These are phyloP conservation scores for Saccharomyces hybrid DNA, from an alignment of 1,139 yeast species.

Conservation along the genomic window DNA sequence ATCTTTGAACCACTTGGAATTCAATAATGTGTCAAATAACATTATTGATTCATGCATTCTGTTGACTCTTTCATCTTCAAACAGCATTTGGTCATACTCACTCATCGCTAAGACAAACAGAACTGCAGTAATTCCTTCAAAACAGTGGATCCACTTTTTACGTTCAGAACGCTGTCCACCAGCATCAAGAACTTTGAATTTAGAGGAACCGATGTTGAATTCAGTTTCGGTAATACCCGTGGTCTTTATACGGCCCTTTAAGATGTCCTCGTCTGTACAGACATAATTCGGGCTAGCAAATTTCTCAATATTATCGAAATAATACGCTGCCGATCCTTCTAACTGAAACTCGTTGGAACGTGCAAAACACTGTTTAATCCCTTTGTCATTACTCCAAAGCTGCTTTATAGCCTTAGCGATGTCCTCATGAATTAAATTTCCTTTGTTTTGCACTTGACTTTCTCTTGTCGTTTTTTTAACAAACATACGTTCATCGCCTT, in stretches of 20 bases:
- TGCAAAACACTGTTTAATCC: constrained; percentile 53
- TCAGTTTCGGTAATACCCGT: constrained; percentile 90
- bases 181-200: constrained; percentile 79
- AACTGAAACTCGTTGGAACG: constrained; percentile 73
- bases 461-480: constrained; percentile 7
- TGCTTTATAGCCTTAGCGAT: constrained; percentile 61
- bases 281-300: constrained; percentile 59
- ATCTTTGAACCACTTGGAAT: constrained; percentile 74
- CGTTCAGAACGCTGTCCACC: constrained; percentile 96
- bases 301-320: constrained; percentile 58
- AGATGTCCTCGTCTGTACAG: constrained; percentile 75
- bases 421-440: constrained; percentile 32
- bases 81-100: constrained; percentile 85
- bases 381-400: constrained; percentile 64
- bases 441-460: constrained; percentile 12
- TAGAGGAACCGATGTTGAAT: constrained; percentile 59
- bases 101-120: constrained; percentile 86
- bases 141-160: constrained; percentile 92
- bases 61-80: constrained; percentile 84
- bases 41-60: constrained; percentile 87
- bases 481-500: constrained; percentile 24
- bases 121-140: constrained; percentile 84
- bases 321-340: constrained; percentile 72
- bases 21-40: constrained; percentile 76
- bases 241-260: constrained; percentile 87